These are phyloP conservation scores for Byssoonygena ceratinophila DNA, from an alignment of 2,329 filamentous ascomycete genomes.

Conservation along the genomic window DNA sequence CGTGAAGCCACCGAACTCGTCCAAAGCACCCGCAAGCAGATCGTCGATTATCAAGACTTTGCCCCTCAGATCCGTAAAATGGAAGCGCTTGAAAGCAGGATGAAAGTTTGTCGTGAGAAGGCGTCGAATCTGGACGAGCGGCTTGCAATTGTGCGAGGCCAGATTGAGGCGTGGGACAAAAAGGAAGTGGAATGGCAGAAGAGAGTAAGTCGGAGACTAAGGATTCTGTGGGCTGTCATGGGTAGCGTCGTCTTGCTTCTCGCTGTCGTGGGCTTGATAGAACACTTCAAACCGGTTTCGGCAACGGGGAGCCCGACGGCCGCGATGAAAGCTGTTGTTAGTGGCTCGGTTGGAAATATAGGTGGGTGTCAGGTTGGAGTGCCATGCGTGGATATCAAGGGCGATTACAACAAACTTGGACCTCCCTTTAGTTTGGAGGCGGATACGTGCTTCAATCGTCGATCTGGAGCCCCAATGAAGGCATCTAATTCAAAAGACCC, in stretches of 20 bases:
- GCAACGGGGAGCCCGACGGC: too few species aligned
- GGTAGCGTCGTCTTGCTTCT: conserved; percentile 23
- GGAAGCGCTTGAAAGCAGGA: conserved; percentile 30
- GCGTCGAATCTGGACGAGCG: conserved; percentile 31
- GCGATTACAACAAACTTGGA: not conserved
- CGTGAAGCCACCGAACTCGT: conserved; percentile 29
- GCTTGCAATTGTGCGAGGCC: conserved; percentile 30
- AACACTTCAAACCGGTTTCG: conserved; percentile 3
- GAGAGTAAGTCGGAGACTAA: conserved; percentile 29
- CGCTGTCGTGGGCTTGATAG: conserved; percentile 20
- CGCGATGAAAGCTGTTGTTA: not conserved
- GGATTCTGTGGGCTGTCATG: conserved; percentile 30
- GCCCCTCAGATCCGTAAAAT: conserved; percentile 30
- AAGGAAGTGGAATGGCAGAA: conserved; percentile 36
- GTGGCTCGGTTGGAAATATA: not conserved
- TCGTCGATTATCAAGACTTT: conserved; percentile 32
- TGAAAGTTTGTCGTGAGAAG: conserved; percentile 28
- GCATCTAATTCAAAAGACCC: not conserved
- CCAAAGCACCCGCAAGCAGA: conserved; percentile 30
- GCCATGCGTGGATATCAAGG: not conserved
- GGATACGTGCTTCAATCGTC: not conserved
- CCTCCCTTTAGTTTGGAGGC: not conserved
- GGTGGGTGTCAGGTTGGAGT: not conserved
- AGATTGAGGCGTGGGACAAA: conserved; percentile 36
- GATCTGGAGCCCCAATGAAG: not conserved